These are phyloP conservation scores for Przewalskia tangutica DNA, from an alignment of 257 asterid species.

Conservation along the genomic window DNA sequence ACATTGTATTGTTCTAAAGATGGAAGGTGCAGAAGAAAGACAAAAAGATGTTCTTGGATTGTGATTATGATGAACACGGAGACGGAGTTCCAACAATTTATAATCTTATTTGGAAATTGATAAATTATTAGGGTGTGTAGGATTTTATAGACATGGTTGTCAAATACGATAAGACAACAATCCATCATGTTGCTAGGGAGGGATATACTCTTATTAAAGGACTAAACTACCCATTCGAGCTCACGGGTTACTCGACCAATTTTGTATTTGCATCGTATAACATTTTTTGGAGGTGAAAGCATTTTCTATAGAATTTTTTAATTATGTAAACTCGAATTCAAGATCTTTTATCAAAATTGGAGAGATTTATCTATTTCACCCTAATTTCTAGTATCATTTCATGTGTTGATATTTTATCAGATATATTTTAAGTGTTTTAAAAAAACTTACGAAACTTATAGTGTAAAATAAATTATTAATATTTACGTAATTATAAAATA, in stretches of 20 bases:
- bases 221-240: background rate
- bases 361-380: too few species aligned
- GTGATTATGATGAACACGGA: conserved; percentile 11
- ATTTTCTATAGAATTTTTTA: too few species aligned
- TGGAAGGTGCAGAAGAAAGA: background rate
- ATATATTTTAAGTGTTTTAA: too few species aligned
- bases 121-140: background rate
- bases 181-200: conserved; percentile 22
- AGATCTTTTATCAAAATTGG: too few species aligned
- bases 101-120: background rate
- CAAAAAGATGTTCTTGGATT: background rate
- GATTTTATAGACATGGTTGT: conserved; percentile 29
- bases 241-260: background rate
- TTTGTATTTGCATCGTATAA: too few species aligned
- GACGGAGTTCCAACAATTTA: conserved; percentile 28
- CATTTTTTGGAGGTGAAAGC: too few species aligned
- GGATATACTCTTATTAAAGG: conserved; percentile 19
- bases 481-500: too few species aligned
- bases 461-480: too few species aligned
- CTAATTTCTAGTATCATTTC: too few species aligned
- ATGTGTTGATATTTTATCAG: too few species aligned
- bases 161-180: conserved; percentile 43
- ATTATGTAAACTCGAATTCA: too few species aligned
- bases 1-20: conserved; percentile 7
- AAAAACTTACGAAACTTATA: too few species aligned